phyloP scores from a whole-genome alignment of 1,284 basidiomycete species.

The Papiliotrema laurentii region DNA sequence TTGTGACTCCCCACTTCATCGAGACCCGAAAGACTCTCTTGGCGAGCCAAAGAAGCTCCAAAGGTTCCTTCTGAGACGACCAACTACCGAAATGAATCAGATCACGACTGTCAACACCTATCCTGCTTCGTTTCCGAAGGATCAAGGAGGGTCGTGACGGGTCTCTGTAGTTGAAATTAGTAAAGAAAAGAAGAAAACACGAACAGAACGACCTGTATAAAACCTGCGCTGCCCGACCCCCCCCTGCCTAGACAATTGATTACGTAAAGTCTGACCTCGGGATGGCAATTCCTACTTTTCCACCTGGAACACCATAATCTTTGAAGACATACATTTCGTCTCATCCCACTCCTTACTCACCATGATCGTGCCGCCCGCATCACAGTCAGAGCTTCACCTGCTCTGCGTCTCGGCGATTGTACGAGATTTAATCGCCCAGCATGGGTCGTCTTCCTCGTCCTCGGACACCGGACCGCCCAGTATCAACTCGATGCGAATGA shows the following conservation, averaged over 20 bases:
- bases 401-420: conserved; percentile 94
- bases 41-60: conserved; percentile 27
- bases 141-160: conserved; percentile 15
- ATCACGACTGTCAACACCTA: conserved; percentile 22
- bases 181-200: conserved; percentile 9
- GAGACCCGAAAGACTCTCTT: conserved; percentile 10
- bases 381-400: conserved; percentile 84
- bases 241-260: neutral
- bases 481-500: conserved; percentile 79
- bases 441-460: conserved; percentile 27
- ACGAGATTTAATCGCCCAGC: conserved; percentile 73
- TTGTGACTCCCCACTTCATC: conserved; percentile 28
- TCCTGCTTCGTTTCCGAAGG: neutral
- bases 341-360: neutral
- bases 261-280: neutral
- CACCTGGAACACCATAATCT: neutral
- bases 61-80: conserved; percentile 15
- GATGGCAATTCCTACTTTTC: neutral
- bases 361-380: conserved; percentile 32
- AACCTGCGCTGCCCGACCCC: neutral
- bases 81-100: conserved; percentile 3
- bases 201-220: neutral
- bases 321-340: no score
- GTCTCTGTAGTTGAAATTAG: conserved; percentile 11
- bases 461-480: conserved; percentile 51